These are phyloP conservation scores for Saturnispora saitoi DNA, from an alignment of 805 yeast species.

Conservation along the genomic window DNA sequence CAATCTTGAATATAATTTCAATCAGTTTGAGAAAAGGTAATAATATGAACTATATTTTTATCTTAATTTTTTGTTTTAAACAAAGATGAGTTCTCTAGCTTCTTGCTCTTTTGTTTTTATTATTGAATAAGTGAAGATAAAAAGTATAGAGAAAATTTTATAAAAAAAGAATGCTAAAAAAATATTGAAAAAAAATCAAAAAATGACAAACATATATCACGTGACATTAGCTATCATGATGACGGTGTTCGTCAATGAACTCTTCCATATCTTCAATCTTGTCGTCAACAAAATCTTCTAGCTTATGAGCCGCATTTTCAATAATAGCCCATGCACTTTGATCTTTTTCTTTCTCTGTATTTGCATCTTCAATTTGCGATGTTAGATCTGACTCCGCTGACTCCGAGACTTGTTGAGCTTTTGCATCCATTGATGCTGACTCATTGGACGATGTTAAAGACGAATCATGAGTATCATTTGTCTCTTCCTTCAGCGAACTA, in stretches of 20 bases:
- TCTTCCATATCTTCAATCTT: not conserved
- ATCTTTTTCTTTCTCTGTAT: not conserved
- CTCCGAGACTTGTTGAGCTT: not conserved
- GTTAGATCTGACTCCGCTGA: not conserved
- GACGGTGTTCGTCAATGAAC: not conserved
- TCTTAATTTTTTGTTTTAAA: no score
- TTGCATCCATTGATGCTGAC: not conserved
- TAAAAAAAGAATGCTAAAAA: not conserved
- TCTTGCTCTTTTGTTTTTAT: not conserved
- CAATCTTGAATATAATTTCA: no score
- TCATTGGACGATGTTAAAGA: not conserved
- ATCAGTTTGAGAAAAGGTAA: no score
- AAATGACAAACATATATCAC: not conserved
- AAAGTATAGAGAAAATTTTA: not conserved
- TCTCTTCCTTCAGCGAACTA: not conserved
- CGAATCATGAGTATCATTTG: not conserved
- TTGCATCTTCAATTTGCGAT: not conserved
- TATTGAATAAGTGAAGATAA: not conserved
- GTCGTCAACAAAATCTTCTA: constrained; percentile 6
- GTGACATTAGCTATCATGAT: not conserved
- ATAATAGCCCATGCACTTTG: not conserved
- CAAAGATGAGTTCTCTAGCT: no score
- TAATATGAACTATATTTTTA: no score
- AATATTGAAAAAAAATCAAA: no score
- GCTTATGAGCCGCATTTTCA: constrained; percentile 2